Evolutionary conservation across 1,139 yeast genomes (phyloP).

Genomic region (Zygoascus sp.): DNA sequence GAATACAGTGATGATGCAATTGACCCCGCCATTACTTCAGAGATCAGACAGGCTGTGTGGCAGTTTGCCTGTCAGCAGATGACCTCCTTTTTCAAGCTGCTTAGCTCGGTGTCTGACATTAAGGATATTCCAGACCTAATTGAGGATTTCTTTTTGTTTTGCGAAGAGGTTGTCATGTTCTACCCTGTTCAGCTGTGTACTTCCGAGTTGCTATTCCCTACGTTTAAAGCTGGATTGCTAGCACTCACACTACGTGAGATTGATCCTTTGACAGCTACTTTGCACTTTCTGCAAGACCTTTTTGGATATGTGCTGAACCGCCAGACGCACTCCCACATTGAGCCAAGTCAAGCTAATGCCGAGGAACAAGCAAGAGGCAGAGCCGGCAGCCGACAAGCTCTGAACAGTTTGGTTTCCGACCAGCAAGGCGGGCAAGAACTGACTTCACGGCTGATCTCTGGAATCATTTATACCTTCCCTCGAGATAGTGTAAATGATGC

Average conservation of each 20-base stretch:
- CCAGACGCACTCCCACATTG: slow-evolving; percentile 61
- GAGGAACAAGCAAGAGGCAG: slow-evolving; percentile 50
- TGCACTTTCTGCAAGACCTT: slow-evolving; percentile 75
- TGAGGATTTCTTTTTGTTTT: slow-evolving; percentile 86
- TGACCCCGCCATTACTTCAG: slow-evolving; percentile 25
- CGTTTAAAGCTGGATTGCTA: slow-evolving; percentile 57
- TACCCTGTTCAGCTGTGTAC: slow-evolving; percentile 60
- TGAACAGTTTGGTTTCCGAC: slow-evolving; percentile 40
- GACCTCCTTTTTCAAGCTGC: slow-evolving; percentile 40
- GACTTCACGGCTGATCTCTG: slow-evolving; percentile 52
- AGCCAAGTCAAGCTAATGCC: neutral
- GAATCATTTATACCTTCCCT: slow-evolving; percentile 69
- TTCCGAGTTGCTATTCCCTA: slow-evolving; percentile 52
- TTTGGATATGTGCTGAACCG: slow-evolving; percentile 77
- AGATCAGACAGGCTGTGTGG: slow-evolving; percentile 45
- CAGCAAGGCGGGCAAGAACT: slow-evolving; percentile 53
- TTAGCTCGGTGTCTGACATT: slow-evolving; percentile 27
- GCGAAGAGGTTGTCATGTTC: slow-evolving; percentile 73
- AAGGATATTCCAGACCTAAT: slow-evolving; percentile 64
- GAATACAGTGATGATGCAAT: slow-evolving; percentile 60
- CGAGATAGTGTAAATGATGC: slow-evolving; percentile 70
- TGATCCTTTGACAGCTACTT: slow-evolving; percentile 64
- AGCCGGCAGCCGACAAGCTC: slow-evolving; percentile 46
- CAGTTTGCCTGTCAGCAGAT: slow-evolving; percentile 47
- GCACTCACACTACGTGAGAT: slow-evolving; percentile 47